These are phyloP conservation scores for Lachnellula suecica DNA, from an alignment of 2,329 filamentous ascomycete genomes.

Conservation along the genomic window DNA sequence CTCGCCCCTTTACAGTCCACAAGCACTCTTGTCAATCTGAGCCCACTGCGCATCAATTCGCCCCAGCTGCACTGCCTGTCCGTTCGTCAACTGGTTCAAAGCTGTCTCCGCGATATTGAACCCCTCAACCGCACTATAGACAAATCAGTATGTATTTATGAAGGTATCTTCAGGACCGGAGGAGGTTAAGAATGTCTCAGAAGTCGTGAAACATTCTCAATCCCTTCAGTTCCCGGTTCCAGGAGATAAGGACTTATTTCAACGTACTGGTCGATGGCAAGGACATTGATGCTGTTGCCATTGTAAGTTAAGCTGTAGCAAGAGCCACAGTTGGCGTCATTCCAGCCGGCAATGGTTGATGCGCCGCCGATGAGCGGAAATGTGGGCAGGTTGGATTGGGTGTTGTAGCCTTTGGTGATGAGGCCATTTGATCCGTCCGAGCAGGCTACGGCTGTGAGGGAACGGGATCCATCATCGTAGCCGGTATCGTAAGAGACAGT, in stretches of 20 bases:
- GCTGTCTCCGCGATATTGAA: constrained; percentile 59
- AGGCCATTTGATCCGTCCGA: constrained; percentile 68
- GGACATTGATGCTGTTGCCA: constrained; percentile 50
- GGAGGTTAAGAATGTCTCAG: no score
- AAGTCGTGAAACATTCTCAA: no score
- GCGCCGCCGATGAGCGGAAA: constrained; percentile 58
- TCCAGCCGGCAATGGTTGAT: constrained; percentile 53
- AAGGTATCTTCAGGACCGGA: no score
- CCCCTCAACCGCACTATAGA: constrained; percentile 41
- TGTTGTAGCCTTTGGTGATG: constrained; percentile 52
- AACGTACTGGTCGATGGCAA: constrained; percentile 59
- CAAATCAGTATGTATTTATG: no score
- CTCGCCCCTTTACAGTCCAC: constrained; percentile 37
- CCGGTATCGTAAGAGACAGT: constrained; percentile 69
- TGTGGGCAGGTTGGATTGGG: constrained; percentile 47
- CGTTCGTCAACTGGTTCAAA: constrained; percentile 55
- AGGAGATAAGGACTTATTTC: no score
- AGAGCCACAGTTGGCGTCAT: constrained; percentile 53
- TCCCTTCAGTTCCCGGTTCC: no score
- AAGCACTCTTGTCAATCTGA: constrained; percentile 44
- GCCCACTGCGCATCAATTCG: constrained; percentile 49
- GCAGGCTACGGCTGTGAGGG: constrained; percentile 60
- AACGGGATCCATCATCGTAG: constrained; percentile 62
- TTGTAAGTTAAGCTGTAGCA: constrained; percentile 58
- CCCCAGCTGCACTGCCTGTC: constrained; percentile 49